Evolutionary conservation across 1,284 basidiomycete species (phyloP), one percentile per base, ranked within the genome.

Genomic region (Leccinum glutinopallens): DNA sequence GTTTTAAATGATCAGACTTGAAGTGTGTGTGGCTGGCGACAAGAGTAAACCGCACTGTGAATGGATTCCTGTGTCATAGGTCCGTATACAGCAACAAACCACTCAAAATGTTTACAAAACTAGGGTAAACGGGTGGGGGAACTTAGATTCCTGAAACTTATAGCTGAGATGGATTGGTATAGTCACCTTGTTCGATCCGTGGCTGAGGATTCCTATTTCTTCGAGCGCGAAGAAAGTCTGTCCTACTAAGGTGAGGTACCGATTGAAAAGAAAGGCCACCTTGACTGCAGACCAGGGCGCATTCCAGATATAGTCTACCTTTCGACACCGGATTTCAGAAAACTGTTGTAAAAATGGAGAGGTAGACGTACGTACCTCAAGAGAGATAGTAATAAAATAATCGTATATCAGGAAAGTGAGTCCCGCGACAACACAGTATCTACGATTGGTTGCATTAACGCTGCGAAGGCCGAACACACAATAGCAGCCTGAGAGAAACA

Each of bases 251-350:
- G 64, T 64, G 12, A 29, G 60, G 35, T 69, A 69, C 37, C 68
- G 69, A 35, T 64, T 70, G 56, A 69, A 8, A 17, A 69, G 56
- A 49, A 69, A 69, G 13, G 58, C 39, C 22, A 56, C 54, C 56
- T 69, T 70, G 19, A 62, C 56, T 4, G 56, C 3, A 12, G 54
- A 25, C 68, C 69, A 69, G 6, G 32, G 37, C 10, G 46, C 46
- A 49, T 49, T 49, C 68, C 68, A 69, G 29, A 69, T 61, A 55
- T 69, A 70, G 13, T 32, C 17, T 12, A 70, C 17, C 64, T 65
- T 25, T 41, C 33, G 15, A 19, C 15, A 46, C 5, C 7, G 17
- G 39, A n/a, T n/a, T 17, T 46, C 3, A 25, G 43, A 9, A n/a
- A 10, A n/a, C 17, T 6, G 4, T 22, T 5, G 10, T 7, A 10